Evolutionary conservation across 768 basidiomycete species (phyloP).

Genomic region (Tricholoma terreum): DNA sequence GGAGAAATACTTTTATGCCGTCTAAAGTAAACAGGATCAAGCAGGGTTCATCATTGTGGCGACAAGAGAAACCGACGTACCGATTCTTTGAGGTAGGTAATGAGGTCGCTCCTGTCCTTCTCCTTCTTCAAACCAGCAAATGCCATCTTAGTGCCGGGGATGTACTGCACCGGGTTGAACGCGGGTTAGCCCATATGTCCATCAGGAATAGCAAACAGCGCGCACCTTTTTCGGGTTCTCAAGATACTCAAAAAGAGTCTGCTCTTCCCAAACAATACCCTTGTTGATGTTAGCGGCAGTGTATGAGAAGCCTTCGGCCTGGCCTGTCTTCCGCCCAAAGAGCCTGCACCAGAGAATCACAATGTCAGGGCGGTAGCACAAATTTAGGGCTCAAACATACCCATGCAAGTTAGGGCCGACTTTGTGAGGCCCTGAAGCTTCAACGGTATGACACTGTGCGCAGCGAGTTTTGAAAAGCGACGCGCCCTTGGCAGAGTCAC

Average conservation of each 20-base stretch:
- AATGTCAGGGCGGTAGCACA: neutral
- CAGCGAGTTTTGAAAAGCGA: constrained; percentile 95
- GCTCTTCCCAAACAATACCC: constrained; percentile 80
- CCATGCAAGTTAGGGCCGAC: constrained; percentile 97
- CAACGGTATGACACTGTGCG: constrained; percentile 91
- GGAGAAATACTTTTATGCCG: constrained; percentile 1
- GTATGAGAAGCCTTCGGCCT: constrained; percentile 84
- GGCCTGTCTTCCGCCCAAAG: constrained; percentile 85
- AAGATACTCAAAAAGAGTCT: constrained; percentile 93
- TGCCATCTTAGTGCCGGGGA: constrained; percentile 98
- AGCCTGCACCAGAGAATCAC: constrained; percentile 39
- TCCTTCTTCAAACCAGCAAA: constrained; percentile 99
- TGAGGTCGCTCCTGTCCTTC: constrained; percentile 93
- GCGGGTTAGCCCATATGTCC: neutral
- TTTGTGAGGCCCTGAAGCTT: constrained; percentile 72
- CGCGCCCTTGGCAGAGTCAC: constrained; percentile 90
- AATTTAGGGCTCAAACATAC: constrained; percentile 38
- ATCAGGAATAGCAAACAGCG: neutral
- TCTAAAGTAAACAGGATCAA: neutral
- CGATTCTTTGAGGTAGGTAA: constrained; percentile 75
- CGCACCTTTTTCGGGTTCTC: constrained; percentile 96
- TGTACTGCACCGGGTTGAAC: constrained; percentile 53
- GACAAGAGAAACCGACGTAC: constrained; percentile 42
- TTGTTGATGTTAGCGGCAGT: constrained; percentile 96
- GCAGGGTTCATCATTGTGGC: neutral